These are phyloP conservation scores for Aspergillus kassunensis DNA, from an alignment of 495 filamentous ascomycete species.

Conservation along the genomic window DNA sequence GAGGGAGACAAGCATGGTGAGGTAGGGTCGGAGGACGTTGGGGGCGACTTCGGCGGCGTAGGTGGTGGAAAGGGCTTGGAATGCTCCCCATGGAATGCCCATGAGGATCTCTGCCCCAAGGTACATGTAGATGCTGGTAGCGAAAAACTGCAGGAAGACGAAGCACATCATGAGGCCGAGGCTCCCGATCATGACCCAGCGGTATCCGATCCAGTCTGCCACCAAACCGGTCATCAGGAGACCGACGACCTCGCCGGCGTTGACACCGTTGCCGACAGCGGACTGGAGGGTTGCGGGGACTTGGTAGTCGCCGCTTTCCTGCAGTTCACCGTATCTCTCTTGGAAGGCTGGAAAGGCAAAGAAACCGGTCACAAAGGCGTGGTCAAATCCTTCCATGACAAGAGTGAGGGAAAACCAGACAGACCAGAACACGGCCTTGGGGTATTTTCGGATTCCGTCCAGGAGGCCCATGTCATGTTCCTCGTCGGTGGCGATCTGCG, in stretches of 20 bases:
- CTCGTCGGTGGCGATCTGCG: too few relatives aligned
- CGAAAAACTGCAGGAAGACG: slow-evolving; percentile 73
- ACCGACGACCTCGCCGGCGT: slow-evolving; percentile 67
- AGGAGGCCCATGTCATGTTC: too few relatives aligned
- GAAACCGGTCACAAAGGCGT: too few relatives aligned
- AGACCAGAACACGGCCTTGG: too few relatives aligned
- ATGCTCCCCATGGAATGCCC: slow-evolving; percentile 77
- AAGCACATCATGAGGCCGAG: slow-evolving; percentile 59
- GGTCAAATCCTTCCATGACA: slow-evolving; percentile 42
- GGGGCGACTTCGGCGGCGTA: slow-evolving; percentile 46
- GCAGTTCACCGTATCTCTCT: neutral
- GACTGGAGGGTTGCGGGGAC: slow-evolving; percentile 70
- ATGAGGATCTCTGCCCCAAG: slow-evolving; percentile 70
- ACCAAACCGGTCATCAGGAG: slow-evolving; percentile 70
- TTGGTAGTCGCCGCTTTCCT: slow-evolving; percentile 55
- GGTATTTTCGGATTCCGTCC: too few relatives aligned
- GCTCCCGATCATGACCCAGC: slow-evolving; percentile 64
- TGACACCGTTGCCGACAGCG: slow-evolving; percentile 63
- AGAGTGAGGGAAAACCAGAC: too few relatives aligned
- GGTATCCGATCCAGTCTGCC: slow-evolving; percentile 72
- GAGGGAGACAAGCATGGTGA: too few relatives aligned
- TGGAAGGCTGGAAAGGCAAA: too few relatives aligned
- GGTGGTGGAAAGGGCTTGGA: slow-evolving; percentile 73
- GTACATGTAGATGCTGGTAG: slow-evolving; percentile 60
- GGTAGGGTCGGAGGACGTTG: too few relatives aligned